Percentiles rank a stretch among this genome's conserved stretches.
Evolutionary conservation across 1,284 basidiomycete species (phyloP).

Genomic region (Cutaneotrichosporon sp.): DNA sequence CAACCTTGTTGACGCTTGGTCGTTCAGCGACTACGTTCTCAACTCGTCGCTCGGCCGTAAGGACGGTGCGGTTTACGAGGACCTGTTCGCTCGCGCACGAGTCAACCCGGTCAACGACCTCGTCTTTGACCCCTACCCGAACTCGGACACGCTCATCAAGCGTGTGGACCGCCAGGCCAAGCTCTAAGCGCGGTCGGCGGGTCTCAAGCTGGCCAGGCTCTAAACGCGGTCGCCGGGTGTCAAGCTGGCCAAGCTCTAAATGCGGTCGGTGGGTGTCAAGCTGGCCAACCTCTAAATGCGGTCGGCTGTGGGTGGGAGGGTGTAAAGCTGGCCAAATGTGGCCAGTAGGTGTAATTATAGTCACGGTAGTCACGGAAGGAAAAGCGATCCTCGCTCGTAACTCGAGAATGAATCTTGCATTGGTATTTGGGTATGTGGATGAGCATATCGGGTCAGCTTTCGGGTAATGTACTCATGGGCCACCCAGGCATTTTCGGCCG

Average conservation of each 20-base stretch:
- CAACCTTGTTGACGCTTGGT: slow-evolving; percentile 58
- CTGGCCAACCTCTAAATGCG: slow-evolving; percentile 21
- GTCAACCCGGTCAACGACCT: slow-evolving; percentile 29
- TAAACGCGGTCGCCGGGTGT: slow-evolving; percentile 5
- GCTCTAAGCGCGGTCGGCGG: slow-evolving; percentile 14
- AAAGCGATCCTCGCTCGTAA: not conserved
- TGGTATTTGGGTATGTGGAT: not conserved
- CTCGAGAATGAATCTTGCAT: slow-evolving; percentile 1
- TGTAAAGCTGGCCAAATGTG: not conserved
- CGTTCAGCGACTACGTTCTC: slow-evolving; percentile 59
- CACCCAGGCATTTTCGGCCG: too few relatives aligned
- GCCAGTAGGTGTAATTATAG: slow-evolving; percentile 1
- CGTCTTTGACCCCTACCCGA: slow-evolving; percentile 26
- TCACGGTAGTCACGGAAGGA: not conserved
- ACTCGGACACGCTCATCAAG: slow-evolving; percentile 21
- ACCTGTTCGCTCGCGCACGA: slow-evolving; percentile 53
- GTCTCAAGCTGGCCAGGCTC: slow-evolving; percentile 26
- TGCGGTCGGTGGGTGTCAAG: too few relatives aligned
- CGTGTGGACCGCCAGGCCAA: slow-evolving; percentile 22
- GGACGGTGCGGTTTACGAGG: slow-evolving; percentile 56
- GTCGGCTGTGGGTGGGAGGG: too few relatives aligned
- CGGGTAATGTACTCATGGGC: too few relatives aligned
- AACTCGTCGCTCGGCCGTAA: slow-evolving; percentile 59
- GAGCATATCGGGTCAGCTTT: too few relatives aligned
- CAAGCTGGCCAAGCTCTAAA: slow-evolving; percentile 25